These are phyloP conservation scores for Platismatia glauca DNA, from an alignment of 495 filamentous ascomycete genomes.

Conservation along the genomic window DNA sequence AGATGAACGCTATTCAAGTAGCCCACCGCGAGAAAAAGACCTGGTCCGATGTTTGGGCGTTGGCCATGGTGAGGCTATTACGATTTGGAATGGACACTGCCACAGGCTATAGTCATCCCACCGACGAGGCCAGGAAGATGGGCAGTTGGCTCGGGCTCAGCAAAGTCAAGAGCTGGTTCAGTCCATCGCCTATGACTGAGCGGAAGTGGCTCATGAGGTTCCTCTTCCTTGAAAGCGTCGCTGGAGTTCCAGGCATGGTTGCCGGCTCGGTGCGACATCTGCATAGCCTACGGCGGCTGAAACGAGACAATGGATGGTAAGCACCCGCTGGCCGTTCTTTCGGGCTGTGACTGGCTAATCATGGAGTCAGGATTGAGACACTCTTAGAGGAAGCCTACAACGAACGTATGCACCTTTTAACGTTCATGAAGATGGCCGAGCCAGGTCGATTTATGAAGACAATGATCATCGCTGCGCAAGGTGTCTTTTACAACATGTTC, in stretches of 20 bases:
- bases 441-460: constrained; percentile 82
- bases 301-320: constrained; percentile 89
- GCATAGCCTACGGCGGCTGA: constrained; percentile 69
- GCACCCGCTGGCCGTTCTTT: constrained; percentile 2
- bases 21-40: constrained; percentile 59
- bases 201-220: constrained; percentile 74
- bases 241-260: constrained; percentile 95
- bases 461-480: constrained; percentile 74
- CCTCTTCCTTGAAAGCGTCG: constrained; percentile 89
- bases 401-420: constrained; percentile 92
- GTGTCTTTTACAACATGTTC: constrained; percentile 90
- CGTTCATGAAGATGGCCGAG: constrained; percentile 86
- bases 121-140: constrained; percentile 33
- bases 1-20: constrained; percentile 54
- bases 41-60: constrained; percentile 60
- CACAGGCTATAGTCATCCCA: constrained; percentile 64
- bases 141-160: constrained; percentile 31
- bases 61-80: constrained; percentile 51
- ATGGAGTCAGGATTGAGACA: constrained; percentile 66
- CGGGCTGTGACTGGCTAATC: background rate
- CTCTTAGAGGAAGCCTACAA: constrained; percentile 91
- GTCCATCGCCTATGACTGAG: constrained; percentile 51
- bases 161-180: constrained; percentile 39
- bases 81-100: constrained; percentile 59
- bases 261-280: constrained; percentile 89